Percentiles rank a stretch among this genome's conserved stretches.
These are phyloP conservation scores for Acacia concinna DNA, from an alignment of 331 rosid genomes.

Conservation along the genomic window DNA sequence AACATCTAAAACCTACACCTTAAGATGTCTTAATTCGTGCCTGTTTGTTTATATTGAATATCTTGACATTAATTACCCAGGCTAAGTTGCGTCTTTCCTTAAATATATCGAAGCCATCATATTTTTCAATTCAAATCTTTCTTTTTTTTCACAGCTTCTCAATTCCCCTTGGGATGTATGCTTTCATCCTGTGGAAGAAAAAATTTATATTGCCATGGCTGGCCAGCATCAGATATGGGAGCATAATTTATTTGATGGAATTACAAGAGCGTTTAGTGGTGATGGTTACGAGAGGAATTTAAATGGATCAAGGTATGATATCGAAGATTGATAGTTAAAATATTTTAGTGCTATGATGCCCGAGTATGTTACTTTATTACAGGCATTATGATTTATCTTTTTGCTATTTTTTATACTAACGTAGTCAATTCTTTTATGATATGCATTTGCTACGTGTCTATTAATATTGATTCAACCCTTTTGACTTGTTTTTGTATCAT, in stretches of 20 bases:
- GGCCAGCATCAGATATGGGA: constrained; percentile 99
- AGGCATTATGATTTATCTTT: constrained; percentile 15
- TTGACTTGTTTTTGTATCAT: constrained; percentile 3
- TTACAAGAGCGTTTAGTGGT: constrained; percentile 76
- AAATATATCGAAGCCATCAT: background rate
- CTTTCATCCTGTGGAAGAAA: constrained; percentile 79
- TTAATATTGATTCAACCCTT: constrained; percentile 6
- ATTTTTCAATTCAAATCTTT: constrained; percentile 7
- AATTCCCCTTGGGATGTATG: constrained; percentile 99
- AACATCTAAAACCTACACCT: background rate
- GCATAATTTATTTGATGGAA: constrained; percentile 62
- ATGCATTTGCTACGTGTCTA: background rate
- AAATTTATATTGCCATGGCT: constrained; percentile 90
- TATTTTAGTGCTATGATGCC: constrained; percentile 1
- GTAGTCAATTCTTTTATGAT: constrained; percentile 16
- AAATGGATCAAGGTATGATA: constrained; percentile 81
- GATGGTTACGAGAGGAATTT: constrained; percentile 94
- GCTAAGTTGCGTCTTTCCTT: background rate
- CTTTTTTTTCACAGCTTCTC: constrained; percentile 59
- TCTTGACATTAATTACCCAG: background rate
- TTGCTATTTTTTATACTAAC: constrained; percentile 18
- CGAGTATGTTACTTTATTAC: constrained; percentile 16
- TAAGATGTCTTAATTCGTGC: background rate
- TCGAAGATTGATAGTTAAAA: constrained; percentile 7
- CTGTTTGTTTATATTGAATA: background rate